These are phyloP conservation scores for Plantago ovata DNA, from an alignment of 257 asterid species.

Conservation along the genomic window DNA sequence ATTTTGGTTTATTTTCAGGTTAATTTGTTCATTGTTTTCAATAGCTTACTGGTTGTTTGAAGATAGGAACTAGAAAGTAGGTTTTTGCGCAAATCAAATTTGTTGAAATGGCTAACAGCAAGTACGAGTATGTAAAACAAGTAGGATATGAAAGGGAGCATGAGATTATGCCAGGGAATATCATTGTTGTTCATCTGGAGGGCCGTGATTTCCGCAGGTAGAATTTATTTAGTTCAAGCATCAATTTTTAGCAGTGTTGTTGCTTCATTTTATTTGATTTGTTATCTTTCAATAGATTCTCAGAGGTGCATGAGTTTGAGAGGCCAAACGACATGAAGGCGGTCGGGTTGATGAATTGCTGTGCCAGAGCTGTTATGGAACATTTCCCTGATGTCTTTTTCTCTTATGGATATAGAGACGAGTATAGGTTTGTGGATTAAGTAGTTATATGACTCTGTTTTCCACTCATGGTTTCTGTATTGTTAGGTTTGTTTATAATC, in stretches of 20 bases:
- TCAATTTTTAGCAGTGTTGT: too few relatives aligned
- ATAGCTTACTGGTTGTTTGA: too few relatives aligned
- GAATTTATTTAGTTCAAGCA: too few relatives aligned
- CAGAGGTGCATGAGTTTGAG: slow-evolving; percentile 68
- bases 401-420: slow-evolving; percentile 66
- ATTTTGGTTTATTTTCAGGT: too few relatives aligned
- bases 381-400: slow-evolving; percentile 73
- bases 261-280: too few relatives aligned
- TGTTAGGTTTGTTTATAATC: too few relatives aligned
- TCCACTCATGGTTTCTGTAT: too few relatives aligned
- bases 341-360: slow-evolving; percentile 66
- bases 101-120: slow-evolving; percentile 81
- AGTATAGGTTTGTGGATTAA: slow-evolving; percentile 35
- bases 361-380: slow-evolving; percentile 59
- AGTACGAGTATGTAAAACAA: slow-evolving; percentile 72
- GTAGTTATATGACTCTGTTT: too few relatives aligned
- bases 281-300: slow-evolving; percentile 23
- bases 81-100: too few relatives aligned
- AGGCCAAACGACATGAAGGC: slow-evolving; percentile 59
- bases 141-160: slow-evolving; percentile 49
- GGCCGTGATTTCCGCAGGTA: slow-evolving; percentile 50
- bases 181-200: slow-evolving; percentile 50
- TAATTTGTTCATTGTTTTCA: too few relatives aligned
- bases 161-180: slow-evolving; percentile 56
- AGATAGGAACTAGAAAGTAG: too few relatives aligned